These are phyloP conservation scores for Cylindrotheca fusiformis DNA, from an alignment of 108 stramenopile species.

Conservation along the genomic window DNA sequence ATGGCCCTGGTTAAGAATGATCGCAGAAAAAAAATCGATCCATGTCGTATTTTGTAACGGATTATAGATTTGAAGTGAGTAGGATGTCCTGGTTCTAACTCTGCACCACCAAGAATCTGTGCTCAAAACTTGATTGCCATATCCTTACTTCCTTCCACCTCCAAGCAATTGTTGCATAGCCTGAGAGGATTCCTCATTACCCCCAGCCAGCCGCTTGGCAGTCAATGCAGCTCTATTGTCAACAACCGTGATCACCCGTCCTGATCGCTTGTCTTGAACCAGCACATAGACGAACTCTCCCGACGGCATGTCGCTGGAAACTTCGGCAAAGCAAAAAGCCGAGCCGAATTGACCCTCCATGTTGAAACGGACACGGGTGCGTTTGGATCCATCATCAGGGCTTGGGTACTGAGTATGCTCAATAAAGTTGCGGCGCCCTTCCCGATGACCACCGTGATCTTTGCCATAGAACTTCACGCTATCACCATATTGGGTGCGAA, in stretches of 20 bases:
- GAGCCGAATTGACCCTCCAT: conserved; percentile 84
- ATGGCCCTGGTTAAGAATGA: too few relatives aligned
- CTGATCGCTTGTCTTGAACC: conserved; percentile 91
- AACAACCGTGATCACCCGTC: conserved; percentile 66
- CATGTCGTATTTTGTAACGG: too few relatives aligned
- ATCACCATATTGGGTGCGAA: conserved; percentile 81
- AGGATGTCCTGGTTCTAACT: too few relatives aligned
- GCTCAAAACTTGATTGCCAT: too few relatives aligned
- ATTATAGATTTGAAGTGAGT: too few relatives aligned
- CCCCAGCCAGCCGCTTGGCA: conserved; percentile 65
- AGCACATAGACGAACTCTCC: conserved; percentile 93
- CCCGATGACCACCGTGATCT: conserved; percentile 92
- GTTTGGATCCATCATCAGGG: conserved; percentile 82
- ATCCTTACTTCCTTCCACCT: conserved; percentile 20
- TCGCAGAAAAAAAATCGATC: too few relatives aligned
- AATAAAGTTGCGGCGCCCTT: conserved; percentile 93
- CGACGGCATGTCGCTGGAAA: conserved; percentile 66
- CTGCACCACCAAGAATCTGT: too few relatives aligned
- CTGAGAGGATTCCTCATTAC: conserved; percentile 45
- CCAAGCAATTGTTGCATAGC: conserved; percentile 50
- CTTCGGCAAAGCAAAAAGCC: conserved; percentile 90
- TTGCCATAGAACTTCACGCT: conserved; percentile 90
- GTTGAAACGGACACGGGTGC: conserved; percentile 91
- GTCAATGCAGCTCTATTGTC: conserved; percentile 76
- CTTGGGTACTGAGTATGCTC: conserved; percentile 88